phyloP scores from a whole-genome alignment of 768 basidiomycete genomes.

The Pholiota microspora region DNA sequence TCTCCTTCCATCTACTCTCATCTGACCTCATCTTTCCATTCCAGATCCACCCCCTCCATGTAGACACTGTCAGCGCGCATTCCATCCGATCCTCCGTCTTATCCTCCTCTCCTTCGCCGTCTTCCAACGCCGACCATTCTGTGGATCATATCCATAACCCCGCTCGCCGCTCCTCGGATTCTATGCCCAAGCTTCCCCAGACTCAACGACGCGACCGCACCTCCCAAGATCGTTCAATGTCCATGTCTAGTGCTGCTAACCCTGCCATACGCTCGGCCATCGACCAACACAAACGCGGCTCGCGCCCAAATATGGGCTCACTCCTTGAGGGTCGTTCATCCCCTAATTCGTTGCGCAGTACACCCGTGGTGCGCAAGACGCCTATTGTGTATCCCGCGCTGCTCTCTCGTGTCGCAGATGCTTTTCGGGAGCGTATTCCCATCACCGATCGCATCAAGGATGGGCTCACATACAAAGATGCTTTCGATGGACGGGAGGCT shows the following conservation, averaged over 20 bases:
- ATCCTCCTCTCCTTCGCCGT: constrained; percentile 28
- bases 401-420: constrained; percentile 90
- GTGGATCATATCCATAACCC: constrained; percentile 30
- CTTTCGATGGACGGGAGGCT: constrained; percentile 96
- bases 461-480: constrained; percentile 92
- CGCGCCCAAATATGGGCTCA: constrained; percentile 25
- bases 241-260: constrained; percentile 63
- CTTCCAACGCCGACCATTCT: constrained; percentile 32
- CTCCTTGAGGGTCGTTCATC: constrained; percentile 34
- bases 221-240: constrained; percentile 71
- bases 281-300: constrained; percentile 27
- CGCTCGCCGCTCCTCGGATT: constrained; percentile 69
- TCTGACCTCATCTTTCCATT: constrained; percentile 7
- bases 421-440: constrained; percentile 80
- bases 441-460: constrained; percentile 87
- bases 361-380: constrained; percentile 47
- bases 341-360: constrained; percentile 33
- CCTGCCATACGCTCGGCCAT: constrained; percentile 32
- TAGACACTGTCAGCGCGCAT: constrained; percentile 48
- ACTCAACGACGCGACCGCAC: constrained; percentile 56
- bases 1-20: constrained; percentile 7
- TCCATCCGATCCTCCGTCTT: constrained; percentile 40
- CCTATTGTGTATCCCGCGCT: constrained; percentile 94
- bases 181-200: constrained; percentile 47
- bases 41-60: constrained; percentile 51